Conservation (phyloP, 495 filamentous ascomycete species). For the Saxispiralis lemnorum region DNA sequence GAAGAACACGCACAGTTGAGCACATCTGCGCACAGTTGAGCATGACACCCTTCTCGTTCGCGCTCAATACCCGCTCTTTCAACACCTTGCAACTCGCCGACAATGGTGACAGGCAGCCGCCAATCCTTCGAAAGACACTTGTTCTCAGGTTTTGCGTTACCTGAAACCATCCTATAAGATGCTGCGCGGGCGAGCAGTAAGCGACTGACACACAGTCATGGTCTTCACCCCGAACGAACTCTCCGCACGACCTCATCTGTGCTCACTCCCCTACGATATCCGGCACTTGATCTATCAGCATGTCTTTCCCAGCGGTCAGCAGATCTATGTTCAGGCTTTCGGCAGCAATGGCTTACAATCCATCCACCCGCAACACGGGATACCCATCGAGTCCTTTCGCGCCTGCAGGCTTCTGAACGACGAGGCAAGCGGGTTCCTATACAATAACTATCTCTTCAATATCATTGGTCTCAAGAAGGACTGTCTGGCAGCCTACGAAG, state of each 20-base stretch:
- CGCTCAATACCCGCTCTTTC: too few species aligned
- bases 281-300: conserved; percentile 14
- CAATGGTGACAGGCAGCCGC: too few species aligned
- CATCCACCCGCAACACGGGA: background rate
- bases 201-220: background rate
- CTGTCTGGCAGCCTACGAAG: conserved; percentile 8
- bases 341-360: background rate
- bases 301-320: conserved; percentile 7
- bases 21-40: too few species aligned
- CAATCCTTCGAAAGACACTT: too few species aligned
- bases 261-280: conserved; percentile 13
- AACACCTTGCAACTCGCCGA: too few species aligned
- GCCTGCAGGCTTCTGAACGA: conserved; percentile 1
- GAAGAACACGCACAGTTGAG: too few species aligned
- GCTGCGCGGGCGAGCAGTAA: background rate
- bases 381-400: conserved; percentile 1
- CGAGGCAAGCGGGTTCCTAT: conserved; percentile 11
- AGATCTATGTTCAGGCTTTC: conserved; percentile 14
- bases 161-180: too few species aligned
- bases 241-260: background rate
- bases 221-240: too few species aligned
- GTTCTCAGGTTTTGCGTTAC: too few species aligned
- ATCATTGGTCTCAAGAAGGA: conserved; percentile 12
- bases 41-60: too few species aligned
- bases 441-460: conserved; percentile 15